phyloP scores from a whole-genome alignment of 768 basidiomycete genomes.

The Lactifluus hygrophoroides region DNA sequence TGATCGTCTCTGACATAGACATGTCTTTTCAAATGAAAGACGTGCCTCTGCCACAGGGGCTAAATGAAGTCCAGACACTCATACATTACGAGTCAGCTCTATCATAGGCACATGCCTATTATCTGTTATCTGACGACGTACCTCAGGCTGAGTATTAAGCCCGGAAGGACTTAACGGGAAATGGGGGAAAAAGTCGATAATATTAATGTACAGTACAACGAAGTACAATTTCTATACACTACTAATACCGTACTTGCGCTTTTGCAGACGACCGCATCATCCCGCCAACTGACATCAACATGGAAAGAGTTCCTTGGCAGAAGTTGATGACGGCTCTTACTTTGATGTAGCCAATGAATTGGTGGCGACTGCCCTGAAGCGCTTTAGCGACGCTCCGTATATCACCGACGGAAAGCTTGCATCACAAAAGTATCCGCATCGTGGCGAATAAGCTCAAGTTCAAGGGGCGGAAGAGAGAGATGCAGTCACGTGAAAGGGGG shows the following conservation, averaged over 20 bases:
- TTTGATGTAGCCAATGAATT: background rate
- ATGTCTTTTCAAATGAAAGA: constrained; percentile 26
- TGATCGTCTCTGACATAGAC: constrained; percentile 41
- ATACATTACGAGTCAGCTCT: constrained; percentile 41
- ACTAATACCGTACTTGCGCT: too few species aligned
- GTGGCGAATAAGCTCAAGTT: background rate
- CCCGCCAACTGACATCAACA: constrained; percentile 46
- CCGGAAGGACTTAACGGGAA: too few species aligned
- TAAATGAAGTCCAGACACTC: constrained; percentile 23
- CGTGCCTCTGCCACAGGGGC: background rate
- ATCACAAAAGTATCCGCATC: background rate
- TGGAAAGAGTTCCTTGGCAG: constrained; percentile 25
- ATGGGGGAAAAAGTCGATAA: too few species aligned
- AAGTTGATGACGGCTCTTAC: background rate
- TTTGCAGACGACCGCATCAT: constrained; percentile 42
- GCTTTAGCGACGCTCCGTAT: background rate
- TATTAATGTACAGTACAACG: too few species aligned
- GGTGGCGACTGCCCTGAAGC: background rate
- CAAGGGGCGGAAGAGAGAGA: background rate
- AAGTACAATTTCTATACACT: too few species aligned
- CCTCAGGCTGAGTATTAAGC: too few species aligned
- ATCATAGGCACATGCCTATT: too few species aligned
- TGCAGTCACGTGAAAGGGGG: background rate
- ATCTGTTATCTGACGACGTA: constrained; percentile 25
- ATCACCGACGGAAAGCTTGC: background rate